Conservation (phyloP, 352 stramenopile genomes). For the Albugo laibachii region DNA sequence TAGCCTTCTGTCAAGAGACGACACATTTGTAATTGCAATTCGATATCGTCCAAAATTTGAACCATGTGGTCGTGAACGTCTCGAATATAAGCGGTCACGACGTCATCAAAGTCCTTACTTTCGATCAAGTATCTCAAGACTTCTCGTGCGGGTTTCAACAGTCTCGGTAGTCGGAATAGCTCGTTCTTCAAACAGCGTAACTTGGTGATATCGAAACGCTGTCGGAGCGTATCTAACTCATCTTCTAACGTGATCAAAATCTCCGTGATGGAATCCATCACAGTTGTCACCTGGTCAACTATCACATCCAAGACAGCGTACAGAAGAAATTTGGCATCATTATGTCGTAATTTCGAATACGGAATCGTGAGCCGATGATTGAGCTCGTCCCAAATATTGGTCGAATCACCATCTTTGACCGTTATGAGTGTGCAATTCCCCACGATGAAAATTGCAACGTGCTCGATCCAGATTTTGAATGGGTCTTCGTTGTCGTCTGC, state of each 20-base stretch:
- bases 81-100: slow-evolving; percentile 62
- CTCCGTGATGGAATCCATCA: slow-evolving; percentile 58
- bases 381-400: slow-evolving; percentile 52
- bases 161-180: slow-evolving; percentile 43
- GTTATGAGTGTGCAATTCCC: slow-evolving; percentile 71
- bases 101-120: slow-evolving; percentile 60
- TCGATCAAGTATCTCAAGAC: slow-evolving; percentile 73
- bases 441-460: slow-evolving; percentile 69
- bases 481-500: slow-evolving; percentile 26
- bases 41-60: slow-evolving; percentile 61
- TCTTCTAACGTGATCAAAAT: slow-evolving; percentile 60
- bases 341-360: slow-evolving; percentile 81
- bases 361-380: slow-evolving; percentile 48
- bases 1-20: slow-evolving; percentile 61
- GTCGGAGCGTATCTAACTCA: slow-evolving; percentile 34
- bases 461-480: slow-evolving; percentile 61
- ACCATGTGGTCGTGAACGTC: slow-evolving; percentile 72
- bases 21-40: slow-evolving; percentile 66
- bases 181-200: slow-evolving; percentile 63
- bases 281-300: slow-evolving; percentile 60
- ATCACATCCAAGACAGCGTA: slow-evolving; percentile 78
- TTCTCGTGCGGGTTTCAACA: slow-evolving; percentile 64
- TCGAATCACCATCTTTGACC: slow-evolving; percentile 45
- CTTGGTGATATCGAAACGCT: slow-evolving; percentile 50
- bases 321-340: slow-evolving; percentile 72